Conservation (phyloP, 192 early-diverging fungal species). For the Backusella psychrophila region DNA sequence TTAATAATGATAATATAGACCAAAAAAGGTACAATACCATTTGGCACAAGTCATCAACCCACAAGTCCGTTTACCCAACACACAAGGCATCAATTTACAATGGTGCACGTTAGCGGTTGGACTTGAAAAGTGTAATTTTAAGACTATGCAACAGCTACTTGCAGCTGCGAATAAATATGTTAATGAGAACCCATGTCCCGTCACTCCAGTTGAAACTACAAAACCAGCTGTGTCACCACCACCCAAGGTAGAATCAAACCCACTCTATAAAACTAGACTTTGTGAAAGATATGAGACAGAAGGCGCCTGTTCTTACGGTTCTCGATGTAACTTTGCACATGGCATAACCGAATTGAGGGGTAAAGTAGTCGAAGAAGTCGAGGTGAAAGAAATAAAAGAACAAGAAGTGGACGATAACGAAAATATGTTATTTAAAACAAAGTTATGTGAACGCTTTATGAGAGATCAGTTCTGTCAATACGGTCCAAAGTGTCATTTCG, state of each 20-base stretch:
- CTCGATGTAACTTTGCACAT: conserved; percentile 75
- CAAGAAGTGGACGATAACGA: conserved; percentile 29
- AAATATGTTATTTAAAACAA: conserved; percentile 80
- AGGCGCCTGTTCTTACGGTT: conserved; percentile 68
- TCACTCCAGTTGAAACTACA: conserved; percentile 35
- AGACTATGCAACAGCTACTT: conserved; percentile 84
- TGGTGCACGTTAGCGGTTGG: conserved; percentile 73
- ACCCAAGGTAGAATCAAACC: conserved; percentile 27
- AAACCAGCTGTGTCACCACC: conserved; percentile 5
- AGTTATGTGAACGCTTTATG: conserved; percentile 79
- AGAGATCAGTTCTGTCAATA: conserved; percentile 79
- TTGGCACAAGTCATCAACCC: conserved; percentile 66
- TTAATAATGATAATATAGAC: conserved; percentile 35
- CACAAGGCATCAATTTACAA: conserved; percentile 66
- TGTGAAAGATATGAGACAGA: conserved; percentile 85
- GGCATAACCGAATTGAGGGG: conserved; percentile 64
- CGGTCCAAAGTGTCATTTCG: conserved; percentile 86
- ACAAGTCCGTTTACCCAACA: conserved; percentile 57
- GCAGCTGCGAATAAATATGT: conserved; percentile 49
- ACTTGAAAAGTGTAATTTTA: conserved; percentile 64
- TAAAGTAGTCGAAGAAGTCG: conserved; percentile 42
- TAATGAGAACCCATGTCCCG: neutral
- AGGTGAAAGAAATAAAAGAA: neutral
- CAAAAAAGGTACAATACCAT: conserved; percentile 79
- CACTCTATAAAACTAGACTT: conserved; percentile 84